These are phyloP conservation scores for Harringtonia lauricola DNA, from an alignment of 2,329 filamentous ascomycete species.

Conservation along the genomic window DNA sequence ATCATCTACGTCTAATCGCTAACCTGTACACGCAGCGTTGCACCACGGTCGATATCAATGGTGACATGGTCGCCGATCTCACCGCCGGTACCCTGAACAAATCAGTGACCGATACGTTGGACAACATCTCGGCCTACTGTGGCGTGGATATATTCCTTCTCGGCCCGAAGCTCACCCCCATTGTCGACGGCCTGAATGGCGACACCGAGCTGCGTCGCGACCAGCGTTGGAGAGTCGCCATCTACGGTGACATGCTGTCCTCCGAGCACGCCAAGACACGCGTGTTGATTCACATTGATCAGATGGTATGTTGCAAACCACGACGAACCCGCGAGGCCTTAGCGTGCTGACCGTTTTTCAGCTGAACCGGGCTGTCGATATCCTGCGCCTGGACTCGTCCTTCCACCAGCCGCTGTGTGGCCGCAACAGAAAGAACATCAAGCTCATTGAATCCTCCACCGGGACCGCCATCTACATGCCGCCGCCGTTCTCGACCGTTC, in stretches of 20 bases:
- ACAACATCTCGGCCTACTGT: constrained; percentile 76
- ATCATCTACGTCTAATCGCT: neutral
- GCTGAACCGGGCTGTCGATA: constrained; percentile 67
- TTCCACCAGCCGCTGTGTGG: constrained; percentile 90
- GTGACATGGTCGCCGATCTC: constrained; percentile 73
- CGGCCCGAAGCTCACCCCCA: constrained; percentile 74
- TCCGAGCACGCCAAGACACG: constrained; percentile 95
- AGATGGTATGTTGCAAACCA: constrained; percentile 59
- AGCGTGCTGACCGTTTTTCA: constrained; percentile 18
- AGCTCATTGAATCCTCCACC: constrained; percentile 89
- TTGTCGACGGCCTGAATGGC: constrained; percentile 63
- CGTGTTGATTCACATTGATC: constrained; percentile 93
- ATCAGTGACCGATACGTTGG: constrained; percentile 71
- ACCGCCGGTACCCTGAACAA: constrained; percentile 57
- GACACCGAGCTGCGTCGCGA: constrained; percentile 77
- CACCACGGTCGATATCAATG: constrained; percentile 87
- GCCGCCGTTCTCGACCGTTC: constrained; percentile 82
- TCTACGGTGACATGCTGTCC: constrained; percentile 91
- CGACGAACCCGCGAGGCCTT: no score
- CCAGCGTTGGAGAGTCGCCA: constrained; percentile 81
- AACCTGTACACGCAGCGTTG: constrained; percentile 54
- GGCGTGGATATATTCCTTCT: constrained; percentile 95
- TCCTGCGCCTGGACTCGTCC: constrained; percentile 70
- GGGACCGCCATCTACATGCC: constrained; percentile 98
- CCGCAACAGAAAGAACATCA: constrained; percentile 92